Base-by-base conservation (phyloP, 305 asterid species). In the Fraxinus baroniana region DNA sequence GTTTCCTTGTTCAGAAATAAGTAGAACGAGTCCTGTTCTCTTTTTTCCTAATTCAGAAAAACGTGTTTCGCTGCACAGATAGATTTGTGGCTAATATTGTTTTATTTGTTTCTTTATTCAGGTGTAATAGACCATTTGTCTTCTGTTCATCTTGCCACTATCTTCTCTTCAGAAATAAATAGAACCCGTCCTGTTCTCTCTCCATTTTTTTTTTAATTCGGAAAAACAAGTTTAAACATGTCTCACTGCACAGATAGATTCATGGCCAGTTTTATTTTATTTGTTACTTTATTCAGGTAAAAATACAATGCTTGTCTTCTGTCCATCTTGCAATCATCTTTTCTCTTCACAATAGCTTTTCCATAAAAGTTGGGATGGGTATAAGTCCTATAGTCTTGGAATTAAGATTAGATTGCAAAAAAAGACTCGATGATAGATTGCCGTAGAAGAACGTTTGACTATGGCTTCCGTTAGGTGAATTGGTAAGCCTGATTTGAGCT, bases 31-130 rank as follows among this genome's bases (percentile, higher is more conserved):
- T 71, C 22, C 44, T 13, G 41, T 15, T 30, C 12, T 28, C 22
- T n/a, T 70, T 60, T 49, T 3, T 49, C 20, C 22, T 46, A 70
- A 70, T 30, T 30, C 3, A 1, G 18, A 81, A 78, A 20, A 49
- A 74, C 75, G 33, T 78, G 44, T 78, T 36, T 78, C 76, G 15
- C 41, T 71, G 76, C 36, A 71, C 76, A 30, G 76, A 68, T 68
- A 32, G 76, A 26, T 70, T 13, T 68, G 39, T 30, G 10, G 18
- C 37, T 35, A 13, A 24, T 68, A 28, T 66, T 66, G 26, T 66
- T 66, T 26, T 22, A 22, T 64, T 22, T 20, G 4, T 64, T 64
- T 66, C 36, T 66, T 66, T 26, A 28, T 66, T 66, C 36, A 66
- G 28, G n/a, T 28, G 35, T 13, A 12, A 30, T 30, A 70, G 15